Evolutionary conservation across 768 basidiomycete species (phyloP).

Genomic region (Steccherinum ochraceum): DNA sequence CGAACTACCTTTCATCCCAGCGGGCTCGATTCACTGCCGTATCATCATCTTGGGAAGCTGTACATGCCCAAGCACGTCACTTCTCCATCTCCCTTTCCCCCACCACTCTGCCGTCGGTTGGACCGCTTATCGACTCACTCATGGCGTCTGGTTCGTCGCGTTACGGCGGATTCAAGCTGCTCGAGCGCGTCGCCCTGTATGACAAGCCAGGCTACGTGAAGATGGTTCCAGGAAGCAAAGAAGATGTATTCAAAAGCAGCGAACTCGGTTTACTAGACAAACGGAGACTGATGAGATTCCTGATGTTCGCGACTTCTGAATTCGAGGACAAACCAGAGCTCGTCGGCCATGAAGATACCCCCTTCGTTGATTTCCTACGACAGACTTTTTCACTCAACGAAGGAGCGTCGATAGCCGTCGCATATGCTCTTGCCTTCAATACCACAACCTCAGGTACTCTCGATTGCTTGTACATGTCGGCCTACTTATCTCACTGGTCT

Average conservation of each 20-base stretch:
- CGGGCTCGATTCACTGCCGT: conserved; percentile 34
- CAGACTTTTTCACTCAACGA: conserved; percentile 57
- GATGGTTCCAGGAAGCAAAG: conserved; percentile 84
- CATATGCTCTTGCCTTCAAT: conserved; percentile 76
- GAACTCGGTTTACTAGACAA: conserved; percentile 77
- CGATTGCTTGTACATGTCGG: conserved; percentile 1
- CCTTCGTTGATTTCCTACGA: conserved; percentile 62
- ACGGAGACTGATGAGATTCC: conserved; percentile 85
- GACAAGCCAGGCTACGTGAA: conserved; percentile 37
- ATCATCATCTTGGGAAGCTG: conserved; percentile 26
- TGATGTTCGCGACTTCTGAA: conserved; percentile 74
- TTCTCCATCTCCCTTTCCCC: conserved; percentile 88
- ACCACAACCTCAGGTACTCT: conserved; percentile 46
- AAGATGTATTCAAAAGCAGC: conserved; percentile 86
- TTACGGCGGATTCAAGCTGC: conserved; percentile 85
- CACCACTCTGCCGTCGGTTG: conserved; percentile 71
- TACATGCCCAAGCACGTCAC: conserved; percentile 47
- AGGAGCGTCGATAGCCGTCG: conserved; percentile 53
- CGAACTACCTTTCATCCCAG: conserved; percentile 21
- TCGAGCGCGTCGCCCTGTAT: conserved; percentile 65
- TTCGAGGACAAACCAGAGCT: conserved; percentile 62
- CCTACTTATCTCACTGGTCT: conserved; percentile 3
- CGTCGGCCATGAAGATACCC: conserved; percentile 43
- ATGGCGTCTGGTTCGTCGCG: conserved; percentile 79
- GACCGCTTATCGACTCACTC: conserved; percentile 72